Base-by-base conservation (phyloP, 768 basidiomycete species). In the Tylopilus vinaceipallidus region DNA sequence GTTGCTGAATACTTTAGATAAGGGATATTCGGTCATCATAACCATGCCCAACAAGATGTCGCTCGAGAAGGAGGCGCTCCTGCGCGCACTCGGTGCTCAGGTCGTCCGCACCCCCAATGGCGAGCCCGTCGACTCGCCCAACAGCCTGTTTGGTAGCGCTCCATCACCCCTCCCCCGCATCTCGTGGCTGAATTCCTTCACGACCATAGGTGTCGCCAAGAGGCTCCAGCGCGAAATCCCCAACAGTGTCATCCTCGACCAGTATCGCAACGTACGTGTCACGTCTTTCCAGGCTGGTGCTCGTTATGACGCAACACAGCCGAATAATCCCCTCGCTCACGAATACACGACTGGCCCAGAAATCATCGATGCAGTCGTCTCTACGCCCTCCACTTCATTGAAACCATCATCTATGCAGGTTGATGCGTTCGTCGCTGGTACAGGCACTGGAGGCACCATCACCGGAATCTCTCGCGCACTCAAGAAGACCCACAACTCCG, bases 11-110 rank as follows among this genome's bases (percentile, higher is more conserved):
- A 84, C 82, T 77, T 69, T 70, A 83, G 81, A 81, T 82, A 84
- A 91, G 91, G 90, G 89, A 73, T 92, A 92, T 81, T 82, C 88
- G 33, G 84, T 91, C 53, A 88, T 93, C 62, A 92, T 92, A 69
- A 87, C 86, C 55, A 73, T 97, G 69, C 95, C 95, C 32, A 84
- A 92, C 65, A 98, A 98, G 75, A 98, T 98, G 95, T 93, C 91
- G 5, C 68, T 83, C 48, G 95, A 99, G 72, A 99, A 99, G 69
- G 93, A 94, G 71, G 91, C 91, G 1, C 80, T 91, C 20, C 76
- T 99, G 24, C 84, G 91, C 34, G 92, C 93, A 0, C 78, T 98
- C 10, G 95, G 97, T 4, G 97, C 97, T 3, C 88, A 93, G 65
- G 93, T 99, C 45, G 76, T 98, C 47, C 88, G 97, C 42, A 98